These are phyloP conservation scores for Orychophragmus violaceus DNA, from an alignment of 345 rosid genomes.

Conservation along the genomic window DNA sequence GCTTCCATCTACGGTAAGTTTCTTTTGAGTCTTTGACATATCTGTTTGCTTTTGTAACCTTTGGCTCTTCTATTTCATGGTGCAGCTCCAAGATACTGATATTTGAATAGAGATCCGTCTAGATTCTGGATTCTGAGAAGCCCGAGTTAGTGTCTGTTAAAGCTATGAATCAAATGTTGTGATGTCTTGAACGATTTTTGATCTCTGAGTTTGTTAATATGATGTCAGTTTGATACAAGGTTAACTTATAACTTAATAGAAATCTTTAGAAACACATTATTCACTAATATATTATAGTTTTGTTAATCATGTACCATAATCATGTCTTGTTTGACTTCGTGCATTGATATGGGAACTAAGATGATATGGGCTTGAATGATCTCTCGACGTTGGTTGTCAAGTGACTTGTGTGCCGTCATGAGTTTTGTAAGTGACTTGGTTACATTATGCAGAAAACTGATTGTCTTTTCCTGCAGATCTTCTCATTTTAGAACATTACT, in stretches of 20 bases:
- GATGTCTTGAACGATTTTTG: not conserved
- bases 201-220: not conserved
- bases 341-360: constrained; percentile 1
- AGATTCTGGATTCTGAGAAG: not conserved
- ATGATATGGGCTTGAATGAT: constrained; percentile 46
- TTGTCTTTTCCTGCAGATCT: too few species aligned
- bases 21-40: too few species aligned
- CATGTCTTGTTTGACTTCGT: not conserved
- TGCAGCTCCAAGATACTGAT: constrained; percentile 59
- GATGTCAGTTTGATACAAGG: not conserved
- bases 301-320: not conserved
- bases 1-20: too few species aligned
- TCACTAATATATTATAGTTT: not conserved
- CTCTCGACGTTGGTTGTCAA: constrained; percentile 52
- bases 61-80: not conserved
- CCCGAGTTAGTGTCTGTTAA: not conserved
- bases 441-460: too few species aligned
- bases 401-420: constrained; percentile 55
- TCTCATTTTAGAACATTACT: too few species aligned
- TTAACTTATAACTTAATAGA: not conserved
- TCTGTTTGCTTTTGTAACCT: not conserved
- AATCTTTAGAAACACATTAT: not conserved
- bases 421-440: too few species aligned
- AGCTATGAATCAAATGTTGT: not conserved
- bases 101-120: not conserved